phyloP scores from a whole-genome alignment of 352 stramenopile genomes.

The Globisporangium nagaii region DNA sequence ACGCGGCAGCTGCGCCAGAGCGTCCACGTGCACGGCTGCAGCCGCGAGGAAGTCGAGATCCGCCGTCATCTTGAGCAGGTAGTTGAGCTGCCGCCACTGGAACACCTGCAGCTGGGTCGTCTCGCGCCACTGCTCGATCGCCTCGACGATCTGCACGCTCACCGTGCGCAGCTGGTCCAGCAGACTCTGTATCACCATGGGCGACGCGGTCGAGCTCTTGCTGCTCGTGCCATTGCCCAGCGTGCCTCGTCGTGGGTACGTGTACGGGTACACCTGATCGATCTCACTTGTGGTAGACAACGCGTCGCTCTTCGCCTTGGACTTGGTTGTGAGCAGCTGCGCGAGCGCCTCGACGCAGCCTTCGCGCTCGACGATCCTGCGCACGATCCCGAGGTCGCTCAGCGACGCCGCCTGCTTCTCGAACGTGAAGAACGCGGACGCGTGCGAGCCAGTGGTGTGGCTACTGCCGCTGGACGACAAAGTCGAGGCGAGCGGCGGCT shows the following conservation, averaged over 20 bases:
- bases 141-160: constrained; percentile 63
- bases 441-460: background rate
- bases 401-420: constrained; percentile 32
- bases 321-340: constrained; percentile 31
- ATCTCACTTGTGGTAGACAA: constrained; percentile 5
- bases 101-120: constrained; percentile 33
- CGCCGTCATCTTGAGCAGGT: constrained; percentile 71
- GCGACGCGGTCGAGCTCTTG: constrained; percentile 24
- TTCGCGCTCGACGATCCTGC: constrained; percentile 77
- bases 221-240: background rate
- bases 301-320: background rate
- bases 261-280: constrained; percentile 18
- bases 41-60: constrained; percentile 57
- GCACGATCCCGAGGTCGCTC: constrained; percentile 57
- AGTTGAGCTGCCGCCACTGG: constrained; percentile 71
- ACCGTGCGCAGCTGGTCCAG: constrained; percentile 57
- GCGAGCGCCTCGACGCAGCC: constrained; percentile 70
- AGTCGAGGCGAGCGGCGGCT: background rate
- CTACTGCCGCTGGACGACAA: constrained; percentile 3
- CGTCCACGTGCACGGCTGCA: constrained; percentile 22
- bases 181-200: constrained; percentile 59
- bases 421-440: constrained; percentile 25
- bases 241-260: constrained; percentile 6
- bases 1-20: constrained; percentile 33
- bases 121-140: constrained; percentile 51